These are phyloP conservation scores for Fusarium continuum DNA, from an alignment of 2,329 filamentous ascomycete genomes.

Conservation along the genomic window DNA sequence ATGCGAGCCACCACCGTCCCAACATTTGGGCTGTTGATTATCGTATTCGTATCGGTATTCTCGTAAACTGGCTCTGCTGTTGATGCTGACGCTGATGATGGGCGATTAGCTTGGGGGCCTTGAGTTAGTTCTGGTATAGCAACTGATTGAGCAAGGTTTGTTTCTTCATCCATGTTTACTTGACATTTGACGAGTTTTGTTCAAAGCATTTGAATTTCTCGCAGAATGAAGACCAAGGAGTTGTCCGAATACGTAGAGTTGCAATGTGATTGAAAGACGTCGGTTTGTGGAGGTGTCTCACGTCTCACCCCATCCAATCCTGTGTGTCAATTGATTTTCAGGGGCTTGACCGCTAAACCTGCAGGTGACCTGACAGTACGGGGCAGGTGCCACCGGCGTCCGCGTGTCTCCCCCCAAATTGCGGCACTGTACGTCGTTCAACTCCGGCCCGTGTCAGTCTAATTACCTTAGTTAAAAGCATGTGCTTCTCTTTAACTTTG, in stretches of 20 bases:
- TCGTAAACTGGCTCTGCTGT: too few species aligned
- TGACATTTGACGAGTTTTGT: neutral
- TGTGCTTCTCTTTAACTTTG: conserved; percentile 13
- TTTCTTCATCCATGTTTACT: conserved; percentile 5
- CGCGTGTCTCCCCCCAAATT: conserved; percentile 14
- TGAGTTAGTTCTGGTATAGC: conserved; percentile 18
- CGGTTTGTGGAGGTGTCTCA: conserved; percentile 2
- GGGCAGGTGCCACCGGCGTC: conserved; percentile 25
- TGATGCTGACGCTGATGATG: neutral
- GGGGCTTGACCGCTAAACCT: conserved; percentile 35
- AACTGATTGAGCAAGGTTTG: neutral
- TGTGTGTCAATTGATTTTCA: conserved; percentile 12
- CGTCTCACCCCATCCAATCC: conserved; percentile 11
- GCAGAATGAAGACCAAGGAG: neutral
- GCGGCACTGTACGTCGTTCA: neutral
- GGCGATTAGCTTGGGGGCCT: neutral
- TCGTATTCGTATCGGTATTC: conserved; percentile 40
- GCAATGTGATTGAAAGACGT: conserved; percentile 1
- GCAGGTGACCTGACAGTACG: conserved; percentile 5
- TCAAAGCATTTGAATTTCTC: neutral
- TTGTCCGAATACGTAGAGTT: conserved; percentile 20
- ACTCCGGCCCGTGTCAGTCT: conserved; percentile 23
- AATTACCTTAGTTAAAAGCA: conserved; percentile 28
- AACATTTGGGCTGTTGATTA: conserved; percentile 3
- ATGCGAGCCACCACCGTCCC: conserved; percentile 48